Conservation (phyloP, 177 flowering plant genomes). For the Vitis hybrid region DNA sequence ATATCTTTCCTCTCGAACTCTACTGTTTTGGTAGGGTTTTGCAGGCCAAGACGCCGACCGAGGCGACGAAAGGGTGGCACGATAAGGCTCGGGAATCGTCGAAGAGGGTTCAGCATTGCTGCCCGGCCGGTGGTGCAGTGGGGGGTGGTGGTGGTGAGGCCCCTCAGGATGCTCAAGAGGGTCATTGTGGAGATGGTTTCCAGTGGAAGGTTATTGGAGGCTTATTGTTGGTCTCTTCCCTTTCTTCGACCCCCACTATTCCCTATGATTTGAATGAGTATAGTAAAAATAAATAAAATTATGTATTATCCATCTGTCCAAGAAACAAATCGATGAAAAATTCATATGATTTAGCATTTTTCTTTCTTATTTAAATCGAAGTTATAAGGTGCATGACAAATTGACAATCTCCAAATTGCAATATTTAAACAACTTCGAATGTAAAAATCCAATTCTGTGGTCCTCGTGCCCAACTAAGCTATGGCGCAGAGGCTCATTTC, state of each 20-base stretch:
- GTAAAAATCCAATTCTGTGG: too few species aligned
- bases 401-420: too few species aligned
- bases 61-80: slow-evolving; percentile 34
- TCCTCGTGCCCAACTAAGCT: too few species aligned
- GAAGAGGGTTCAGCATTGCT: slow-evolving; percentile 35
- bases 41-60: slow-evolving; percentile 22
- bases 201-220: slow-evolving; percentile 23
- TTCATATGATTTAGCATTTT: too few species aligned
- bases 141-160: slow-evolving; percentile 23
- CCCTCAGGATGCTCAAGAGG: slow-evolving; percentile 37
- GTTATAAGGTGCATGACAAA: too few species aligned
- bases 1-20: slow-evolving; percentile 31
- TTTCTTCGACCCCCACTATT: slow-evolving; percentile 38
- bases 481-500: too few species aligned
- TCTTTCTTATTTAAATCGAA: too few species aligned
- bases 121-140: slow-evolving; percentile 35
- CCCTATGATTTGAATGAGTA: slow-evolving; percentile 27
- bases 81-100: slow-evolving; percentile 41
- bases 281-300: neutral
- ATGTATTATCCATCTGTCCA: too few species aligned
- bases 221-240: slow-evolving; percentile 29
- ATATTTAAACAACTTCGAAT: too few species aligned
- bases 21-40: slow-evolving; percentile 30
- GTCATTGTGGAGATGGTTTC: slow-evolving; percentile 27
- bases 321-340: too few species aligned